Base-by-base conservation (phyloP, 345 rosid genomes). In the Gossypium australe region DNA sequence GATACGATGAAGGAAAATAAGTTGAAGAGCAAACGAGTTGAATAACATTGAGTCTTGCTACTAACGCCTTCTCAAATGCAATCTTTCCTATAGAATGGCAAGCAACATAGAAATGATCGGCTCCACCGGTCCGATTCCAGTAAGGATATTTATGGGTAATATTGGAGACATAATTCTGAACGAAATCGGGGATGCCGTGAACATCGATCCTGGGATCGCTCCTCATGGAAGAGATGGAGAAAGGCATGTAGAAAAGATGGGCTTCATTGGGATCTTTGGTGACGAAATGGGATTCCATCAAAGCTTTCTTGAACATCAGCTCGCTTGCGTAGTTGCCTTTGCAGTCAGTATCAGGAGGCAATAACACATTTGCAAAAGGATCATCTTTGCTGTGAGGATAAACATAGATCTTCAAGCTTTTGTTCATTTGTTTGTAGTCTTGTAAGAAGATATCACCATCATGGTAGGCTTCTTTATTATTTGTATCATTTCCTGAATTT, bases 191-290 rank as follows among this genome's bases (percentile, higher is more conserved):
- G 58, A 88, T 76, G 13, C 89, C 85, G 9, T 25, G 56, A 7
- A 78, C 85, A 2, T 79, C 82, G 12, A 86, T 64, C 70, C 92
- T 78, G 6, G 69, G 82, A 73, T 88, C 89, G 25, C 64, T 73
- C 69, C 88, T 82, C 86, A 88, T 66, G 65, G 81, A 76, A 24
- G 84, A 79, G 17, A 88, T 82, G 11, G 89, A 88, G 76, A 88
- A 88, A 51, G 92, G 92, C 84, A 88, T 70, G 72, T 77, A 86
- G 82, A 88, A 88, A 48, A 88, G 88, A 69, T 88, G 80, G 7
- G 88, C 92, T 48, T 77, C 75, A 1, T 74, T 27, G 2, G 86
- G 92, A 59, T 88, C 76, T 62, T 83, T 78, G 1, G 89, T 88
- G 74, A 86, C 72, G 78, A 88, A 86, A 67, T 84, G 89, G 78